These are phyloP conservation scores for Quercus robur DNA, from an alignment of 306 rosid species.

Conservation along the genomic window DNA sequence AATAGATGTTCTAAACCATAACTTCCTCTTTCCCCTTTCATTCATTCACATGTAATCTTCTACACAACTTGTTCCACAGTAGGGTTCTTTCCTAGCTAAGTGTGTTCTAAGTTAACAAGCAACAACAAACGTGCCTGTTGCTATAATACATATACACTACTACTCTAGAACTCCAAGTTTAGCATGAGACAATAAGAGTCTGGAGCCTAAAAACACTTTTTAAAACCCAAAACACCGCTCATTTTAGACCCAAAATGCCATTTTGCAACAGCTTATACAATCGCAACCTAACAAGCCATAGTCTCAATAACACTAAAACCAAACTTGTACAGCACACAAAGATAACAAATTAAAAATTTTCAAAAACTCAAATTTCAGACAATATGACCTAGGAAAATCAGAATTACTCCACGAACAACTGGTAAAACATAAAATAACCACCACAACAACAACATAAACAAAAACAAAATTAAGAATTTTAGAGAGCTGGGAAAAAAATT, in stretches of 20 bases:
- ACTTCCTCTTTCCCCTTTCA: background rate
- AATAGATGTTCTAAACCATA: background rate
- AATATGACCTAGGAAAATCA: background rate
- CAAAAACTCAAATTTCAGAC: background rate
- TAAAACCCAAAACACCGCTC: too few species aligned
- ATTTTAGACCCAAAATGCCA: too few species aligned
- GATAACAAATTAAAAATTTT: background rate
- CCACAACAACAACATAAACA: background rate
- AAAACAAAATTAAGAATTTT: background rate
- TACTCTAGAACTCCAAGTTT: background rate
- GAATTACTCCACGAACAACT: background rate
- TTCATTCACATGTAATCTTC: background rate
- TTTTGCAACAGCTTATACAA: too few species aligned
- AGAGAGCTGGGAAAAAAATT: background rate
- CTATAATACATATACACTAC: background rate
- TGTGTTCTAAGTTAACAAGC: background rate
- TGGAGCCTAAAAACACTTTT: too few species aligned
- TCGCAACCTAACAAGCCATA: too few species aligned
- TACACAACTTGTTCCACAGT: background rate
- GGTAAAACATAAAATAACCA: background rate
- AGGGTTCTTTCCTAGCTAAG: background rate
- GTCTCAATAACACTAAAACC: background rate
- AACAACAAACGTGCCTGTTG: background rate
- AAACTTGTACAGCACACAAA: background rate
- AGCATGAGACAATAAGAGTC: too few species aligned